Conservation (phyloP, 306 rosid species). For the Trifolium repens region DNA sequence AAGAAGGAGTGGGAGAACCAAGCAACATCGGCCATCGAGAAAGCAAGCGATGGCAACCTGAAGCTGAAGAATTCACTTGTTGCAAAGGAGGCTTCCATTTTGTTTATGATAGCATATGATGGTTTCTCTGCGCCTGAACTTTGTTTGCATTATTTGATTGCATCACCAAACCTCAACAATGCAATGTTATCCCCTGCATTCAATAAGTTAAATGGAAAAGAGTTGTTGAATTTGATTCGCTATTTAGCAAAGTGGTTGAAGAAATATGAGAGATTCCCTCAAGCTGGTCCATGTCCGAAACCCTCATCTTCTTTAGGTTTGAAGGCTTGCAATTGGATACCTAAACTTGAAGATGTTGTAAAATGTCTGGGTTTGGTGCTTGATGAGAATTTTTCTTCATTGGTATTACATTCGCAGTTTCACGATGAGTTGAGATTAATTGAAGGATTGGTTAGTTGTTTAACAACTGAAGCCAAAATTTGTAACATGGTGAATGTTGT, state of each 20-base stretch:
- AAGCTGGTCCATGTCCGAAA: conserved; percentile 61
- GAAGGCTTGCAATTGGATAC: conserved; percentile 79
- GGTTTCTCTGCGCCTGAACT: conserved; percentile 70
- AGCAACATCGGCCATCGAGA: conserved; percentile 63
- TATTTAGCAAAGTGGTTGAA: conserved; percentile 87
- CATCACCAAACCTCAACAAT: conserved; percentile 67
- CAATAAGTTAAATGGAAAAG: conserved; percentile 68
- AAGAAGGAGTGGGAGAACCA: conserved; percentile 85
- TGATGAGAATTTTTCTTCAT: conserved; percentile 72
- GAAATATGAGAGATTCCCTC: conserved; percentile 86
- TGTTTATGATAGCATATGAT: conserved; percentile 81
- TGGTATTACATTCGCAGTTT: conserved; percentile 74
- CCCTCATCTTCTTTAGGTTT: conserved; percentile 56
- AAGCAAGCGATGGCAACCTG: conserved; percentile 49
- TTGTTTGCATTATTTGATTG: conserved; percentile 77
- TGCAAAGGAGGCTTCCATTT: conserved; percentile 76
- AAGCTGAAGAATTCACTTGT: conserved; percentile 42
- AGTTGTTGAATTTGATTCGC: conserved; percentile 63
- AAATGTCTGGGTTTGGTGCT: conserved; percentile 65
- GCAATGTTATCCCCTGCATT: conserved; percentile 58
- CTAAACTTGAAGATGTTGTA: conserved; percentile 72
- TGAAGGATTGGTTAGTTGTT: conserved; percentile 55
- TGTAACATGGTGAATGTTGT: conserved; percentile 58
- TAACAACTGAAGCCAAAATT: conserved; percentile 64
- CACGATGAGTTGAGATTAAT: conserved; percentile 70